Evolutionary conservation across 2,329 filamentous ascomycete species (phyloP), one percentile per base, ranked within the genome.

Genomic region (Sodiomyces alkalinus): DNA sequence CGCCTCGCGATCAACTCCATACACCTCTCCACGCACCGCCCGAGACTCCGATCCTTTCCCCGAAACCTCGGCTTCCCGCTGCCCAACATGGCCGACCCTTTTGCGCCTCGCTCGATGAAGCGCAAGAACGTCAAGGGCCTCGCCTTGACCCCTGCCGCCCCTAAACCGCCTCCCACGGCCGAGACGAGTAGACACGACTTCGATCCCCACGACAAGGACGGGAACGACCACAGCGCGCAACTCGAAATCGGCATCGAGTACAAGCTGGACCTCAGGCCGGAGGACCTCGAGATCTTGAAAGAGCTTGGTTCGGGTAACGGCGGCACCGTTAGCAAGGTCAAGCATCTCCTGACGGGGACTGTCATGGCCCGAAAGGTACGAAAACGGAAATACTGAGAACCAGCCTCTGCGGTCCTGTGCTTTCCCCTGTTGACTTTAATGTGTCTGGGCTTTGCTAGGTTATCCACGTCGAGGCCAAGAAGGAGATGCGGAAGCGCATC

Each of bases 41-140:
- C 14, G 25, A 17, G 30, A 22, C 8, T 16, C 19, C 8, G 18
- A 13, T 17, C 19, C 11, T 13, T 29, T 3, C 10, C 23, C n/a
- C n/a, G n/a, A n/a, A n/a, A n/a, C 20, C 20, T 22, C 10, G 20
- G 11, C 6, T 13, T 17, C 23, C 20, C 27, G 16, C 15, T 24
- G 22, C 21, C 42, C 50, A 52, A 39, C 49, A 77, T 77, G 73
- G 64, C 66, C 43, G 71, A 75, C 45, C 47, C 57, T 19, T 74
- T 75, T 42, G 68, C 68, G 38, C 68, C 68, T 56, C 70, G 71
- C 56, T 92, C 90, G 36, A 80, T 98, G 76, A 96, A 94, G 75
- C 79, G 87, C 66, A 94, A 96, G 72, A 98, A 98, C 53, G 80
- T 92, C 55, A 96, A 96, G 62, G 87, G 86, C 20, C 76, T 98